A percentile compares a stretch with the other conserved stretches of the same genome.
These are phyloP conservation scores for Paulownia fortunei DNA, from an alignment of 257 asterid genomes.

Conservation along the genomic window DNA sequence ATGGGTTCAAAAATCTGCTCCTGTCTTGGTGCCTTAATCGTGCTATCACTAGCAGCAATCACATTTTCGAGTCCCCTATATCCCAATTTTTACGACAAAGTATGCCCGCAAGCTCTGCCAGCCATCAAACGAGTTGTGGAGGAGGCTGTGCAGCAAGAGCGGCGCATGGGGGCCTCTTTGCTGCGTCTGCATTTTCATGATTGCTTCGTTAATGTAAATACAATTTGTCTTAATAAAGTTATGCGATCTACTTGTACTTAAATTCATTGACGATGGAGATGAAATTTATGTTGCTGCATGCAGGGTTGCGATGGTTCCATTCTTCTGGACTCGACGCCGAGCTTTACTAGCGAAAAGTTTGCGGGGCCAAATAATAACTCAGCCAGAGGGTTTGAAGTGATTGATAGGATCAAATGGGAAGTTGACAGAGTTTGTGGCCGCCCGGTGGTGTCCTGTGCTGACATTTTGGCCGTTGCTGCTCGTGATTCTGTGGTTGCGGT, in stretches of 20 bases:
- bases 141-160: conserved; percentile 42
- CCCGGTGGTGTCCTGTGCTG: conserved; percentile 58
- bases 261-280: background rate
- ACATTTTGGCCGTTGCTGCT: conserved; percentile 62
- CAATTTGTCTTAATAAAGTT: background rate
- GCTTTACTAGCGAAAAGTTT: conserved; percentile 50
- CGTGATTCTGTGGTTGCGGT: conserved; percentile 60
- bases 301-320: conserved; percentile 66
- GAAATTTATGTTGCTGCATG: background rate
- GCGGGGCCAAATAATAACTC: conserved; percentile 55
- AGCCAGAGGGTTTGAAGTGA: conserved; percentile 58
- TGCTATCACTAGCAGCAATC: background rate
- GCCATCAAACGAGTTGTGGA: conserved; percentile 46
- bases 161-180: conserved; percentile 50
- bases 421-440: conserved; percentile 49
- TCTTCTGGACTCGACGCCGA: conserved; percentile 46
- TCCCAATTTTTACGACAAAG: conserved; percentile 27
- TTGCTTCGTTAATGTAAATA: conserved; percentile 49
- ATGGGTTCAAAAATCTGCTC: conserved; percentile 27
- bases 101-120: conserved; percentile 46
- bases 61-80: background rate
- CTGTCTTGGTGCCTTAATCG: background rate
- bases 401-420: too few relatives aligned
- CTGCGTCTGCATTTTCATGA: conserved; percentile 52
- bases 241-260: background rate